phyloP scores from a whole-genome alignment of 768 basidiomycete species.

The Cyathus striatus region DNA sequence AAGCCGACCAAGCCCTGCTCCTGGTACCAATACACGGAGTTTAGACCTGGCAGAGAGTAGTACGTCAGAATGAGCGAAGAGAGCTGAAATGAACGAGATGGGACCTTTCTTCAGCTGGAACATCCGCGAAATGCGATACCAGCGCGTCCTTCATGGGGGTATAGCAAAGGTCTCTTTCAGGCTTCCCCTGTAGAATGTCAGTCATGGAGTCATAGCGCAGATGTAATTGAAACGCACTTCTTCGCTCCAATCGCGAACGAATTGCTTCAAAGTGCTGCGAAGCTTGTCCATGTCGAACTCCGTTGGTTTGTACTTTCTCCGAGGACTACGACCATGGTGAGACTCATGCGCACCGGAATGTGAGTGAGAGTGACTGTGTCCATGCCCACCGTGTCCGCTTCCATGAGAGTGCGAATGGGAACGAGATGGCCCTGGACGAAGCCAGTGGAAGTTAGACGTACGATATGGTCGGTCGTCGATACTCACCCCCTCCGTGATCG shows the following conservation, averaged over 20 bases:
- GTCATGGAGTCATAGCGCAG: neutral
- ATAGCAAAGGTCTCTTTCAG: slow-evolving; percentile 78
- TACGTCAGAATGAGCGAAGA: slow-evolving; percentile 1
- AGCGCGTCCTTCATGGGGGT: slow-evolving; percentile 77
- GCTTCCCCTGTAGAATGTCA: slow-evolving; percentile 46
- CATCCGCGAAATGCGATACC: slow-evolving; percentile 52
- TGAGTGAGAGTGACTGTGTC: slow-evolving; percentile 28
- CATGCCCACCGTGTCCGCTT: slow-evolving; percentile 13
- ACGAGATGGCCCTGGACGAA: slow-evolving; percentile 4
- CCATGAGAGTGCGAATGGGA: slow-evolving; percentile 21
- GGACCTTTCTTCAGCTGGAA: slow-evolving; percentile 52
- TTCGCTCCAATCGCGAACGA: slow-evolving; percentile 89
- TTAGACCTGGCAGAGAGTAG: slow-evolving; percentile 33
- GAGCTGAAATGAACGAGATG: slow-evolving; percentile 6
- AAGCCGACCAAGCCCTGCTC: slow-evolving; percentile 83
- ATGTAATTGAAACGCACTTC: slow-evolving; percentile 41
- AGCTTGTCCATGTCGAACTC: slow-evolving; percentile 89
- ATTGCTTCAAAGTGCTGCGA: slow-evolving; percentile 86
- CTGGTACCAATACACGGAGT: slow-evolving; percentile 80
- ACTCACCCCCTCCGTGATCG: slow-evolving; percentile 3
- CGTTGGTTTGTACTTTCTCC: slow-evolving; percentile 40
- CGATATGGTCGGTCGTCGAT: neutral
- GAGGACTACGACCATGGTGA: slow-evolving; percentile 13
- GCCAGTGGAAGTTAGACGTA: neutral
- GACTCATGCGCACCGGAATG: slow-evolving; percentile 26